Percentiles rank a stretch among this genome's conserved stretches.
Conservation (phyloP, 1,139 yeast genomes). For the Suhomyces bribrorum region DNA sequence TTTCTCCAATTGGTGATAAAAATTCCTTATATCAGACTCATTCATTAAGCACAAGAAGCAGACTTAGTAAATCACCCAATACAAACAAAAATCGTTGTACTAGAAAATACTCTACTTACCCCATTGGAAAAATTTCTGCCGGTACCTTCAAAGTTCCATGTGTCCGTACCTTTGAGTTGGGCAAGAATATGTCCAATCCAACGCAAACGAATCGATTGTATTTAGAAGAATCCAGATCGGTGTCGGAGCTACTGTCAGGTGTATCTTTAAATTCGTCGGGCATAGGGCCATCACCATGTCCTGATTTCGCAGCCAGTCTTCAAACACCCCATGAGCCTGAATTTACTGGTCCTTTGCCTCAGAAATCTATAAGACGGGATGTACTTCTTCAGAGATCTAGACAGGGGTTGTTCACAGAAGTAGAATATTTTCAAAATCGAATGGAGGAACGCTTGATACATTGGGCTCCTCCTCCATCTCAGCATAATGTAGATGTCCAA, state of each 20-base stretch:
- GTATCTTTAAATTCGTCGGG: slow-evolving; percentile 2
- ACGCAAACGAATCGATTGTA: too few relatives aligned
- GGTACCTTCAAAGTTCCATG: too few relatives aligned
- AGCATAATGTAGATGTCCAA: slow-evolving; percentile 36
- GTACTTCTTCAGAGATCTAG: slow-evolving; percentile 3
- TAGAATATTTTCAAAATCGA: slow-evolving; percentile 36
- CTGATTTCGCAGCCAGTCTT: slow-evolving; percentile 6
- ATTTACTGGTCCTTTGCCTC: slow-evolving; percentile 1
- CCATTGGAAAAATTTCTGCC: too few relatives aligned
- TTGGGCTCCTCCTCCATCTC: slow-evolving; percentile 54
- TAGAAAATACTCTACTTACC: too few relatives aligned
- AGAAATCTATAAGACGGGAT: slow-evolving; percentile 4
- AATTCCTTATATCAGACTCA: neutral
- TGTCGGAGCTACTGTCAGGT: neutral
- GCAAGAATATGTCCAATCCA: too few relatives aligned
- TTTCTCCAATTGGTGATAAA: neutral
- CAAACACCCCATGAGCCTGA: slow-evolving; percentile 16
- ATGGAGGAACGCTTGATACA: slow-evolving; percentile 55
- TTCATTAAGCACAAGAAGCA: neutral
- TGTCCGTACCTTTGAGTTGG: too few relatives aligned
- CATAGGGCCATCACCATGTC: slow-evolving; percentile 5
- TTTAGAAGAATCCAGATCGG: neutral
- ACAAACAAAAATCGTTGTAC: too few relatives aligned
- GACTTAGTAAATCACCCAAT: too few relatives aligned
- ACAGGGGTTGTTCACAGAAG: slow-evolving; percentile 1